These are phyloP conservation scores for Penicillium argentinense DNA, from an alignment of 495 filamentous ascomycete genomes.

Conservation along the genomic window DNA sequence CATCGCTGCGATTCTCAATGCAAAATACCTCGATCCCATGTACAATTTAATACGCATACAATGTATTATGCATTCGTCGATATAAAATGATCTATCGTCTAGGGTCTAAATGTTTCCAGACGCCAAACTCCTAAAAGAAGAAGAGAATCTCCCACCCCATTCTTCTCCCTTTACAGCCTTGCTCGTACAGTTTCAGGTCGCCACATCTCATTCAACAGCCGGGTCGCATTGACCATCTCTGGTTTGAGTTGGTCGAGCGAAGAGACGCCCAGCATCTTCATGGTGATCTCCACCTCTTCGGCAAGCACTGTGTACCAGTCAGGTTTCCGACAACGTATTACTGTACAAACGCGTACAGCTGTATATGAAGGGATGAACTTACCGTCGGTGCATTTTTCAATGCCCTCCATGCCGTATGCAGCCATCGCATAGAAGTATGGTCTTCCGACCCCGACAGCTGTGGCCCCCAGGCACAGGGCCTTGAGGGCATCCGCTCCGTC, in stretches of 20 bases:
- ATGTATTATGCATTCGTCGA: no score
- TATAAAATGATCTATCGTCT: conserved; percentile 1
- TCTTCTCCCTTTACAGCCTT: background rate
- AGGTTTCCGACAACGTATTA: no score
- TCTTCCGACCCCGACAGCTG: conserved; percentile 13
- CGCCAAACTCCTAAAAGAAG: no score
- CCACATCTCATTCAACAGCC: conserved; percentile 25
- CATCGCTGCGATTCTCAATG: no score
- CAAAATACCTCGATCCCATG: conserved; percentile 8
- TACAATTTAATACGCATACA: no score
- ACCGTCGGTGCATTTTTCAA: conserved; percentile 21
- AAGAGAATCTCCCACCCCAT: no score
- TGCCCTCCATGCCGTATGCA: conserved; percentile 13
- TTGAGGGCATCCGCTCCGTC: conserved; percentile 17
- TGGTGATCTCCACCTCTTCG: conserved; percentile 24
- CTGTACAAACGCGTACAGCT: no score
- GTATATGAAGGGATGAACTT: background rate
- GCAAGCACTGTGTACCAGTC: conserved; percentile 10
- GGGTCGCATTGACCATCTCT: conserved; percentile 21
- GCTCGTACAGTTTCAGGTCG: conserved; percentile 8
- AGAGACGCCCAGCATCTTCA: conserved; percentile 23
- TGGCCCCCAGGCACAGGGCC: conserved; percentile 18
- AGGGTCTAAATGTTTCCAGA: background rate
- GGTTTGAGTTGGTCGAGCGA: conserved; percentile 18
- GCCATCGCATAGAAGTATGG: conserved; percentile 21